Conservation (phyloP, 2,329 filamentous ascomycete genomes). For the Claviceps paspali region DNA sequence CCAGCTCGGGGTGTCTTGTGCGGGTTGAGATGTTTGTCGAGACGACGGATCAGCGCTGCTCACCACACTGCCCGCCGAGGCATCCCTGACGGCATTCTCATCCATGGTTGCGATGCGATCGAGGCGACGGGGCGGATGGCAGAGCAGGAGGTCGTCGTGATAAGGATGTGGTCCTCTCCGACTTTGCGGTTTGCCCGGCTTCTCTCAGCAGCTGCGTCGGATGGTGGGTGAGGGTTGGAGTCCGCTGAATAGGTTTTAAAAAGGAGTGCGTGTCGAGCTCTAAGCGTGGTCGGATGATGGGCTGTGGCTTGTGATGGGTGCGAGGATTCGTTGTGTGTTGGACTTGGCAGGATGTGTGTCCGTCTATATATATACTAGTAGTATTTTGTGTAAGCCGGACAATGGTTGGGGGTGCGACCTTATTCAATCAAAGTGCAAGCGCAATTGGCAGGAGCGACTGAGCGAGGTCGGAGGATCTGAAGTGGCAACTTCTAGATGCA, state of each 20-base stretch:
- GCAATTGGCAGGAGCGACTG: not conserved
- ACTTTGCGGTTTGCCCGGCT: not conserved
- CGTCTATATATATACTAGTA: not conserved
- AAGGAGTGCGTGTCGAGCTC: not conserved
- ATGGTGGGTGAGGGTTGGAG: not conserved
- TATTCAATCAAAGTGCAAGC: not conserved
- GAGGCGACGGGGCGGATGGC: not conserved
- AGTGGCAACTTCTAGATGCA: not conserved
- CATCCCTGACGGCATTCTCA: conserved; percentile 2
- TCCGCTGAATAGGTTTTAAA: too few species aligned
- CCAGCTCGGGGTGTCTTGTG: conserved; percentile 6
- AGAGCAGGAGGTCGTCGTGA: not conserved
- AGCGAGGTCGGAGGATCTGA: not conserved
- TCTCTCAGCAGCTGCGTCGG: too few species aligned
- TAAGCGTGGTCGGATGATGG: not conserved
- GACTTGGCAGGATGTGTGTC: not conserved
- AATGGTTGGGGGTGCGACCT: not conserved
- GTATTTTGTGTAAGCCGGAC: not conserved
- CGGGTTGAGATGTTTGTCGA: conserved; percentile 3
- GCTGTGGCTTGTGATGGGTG: not conserved
- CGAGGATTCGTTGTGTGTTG: not conserved
- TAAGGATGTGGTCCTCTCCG: not conserved
- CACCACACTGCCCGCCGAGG: too few species aligned
- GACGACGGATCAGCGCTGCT: too few species aligned
- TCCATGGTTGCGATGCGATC: conserved; percentile 1